Evolutionary conservation across 2,329 filamentous ascomycete species (phyloP).

Genomic region (Cladophialophora bantiana): DNA sequence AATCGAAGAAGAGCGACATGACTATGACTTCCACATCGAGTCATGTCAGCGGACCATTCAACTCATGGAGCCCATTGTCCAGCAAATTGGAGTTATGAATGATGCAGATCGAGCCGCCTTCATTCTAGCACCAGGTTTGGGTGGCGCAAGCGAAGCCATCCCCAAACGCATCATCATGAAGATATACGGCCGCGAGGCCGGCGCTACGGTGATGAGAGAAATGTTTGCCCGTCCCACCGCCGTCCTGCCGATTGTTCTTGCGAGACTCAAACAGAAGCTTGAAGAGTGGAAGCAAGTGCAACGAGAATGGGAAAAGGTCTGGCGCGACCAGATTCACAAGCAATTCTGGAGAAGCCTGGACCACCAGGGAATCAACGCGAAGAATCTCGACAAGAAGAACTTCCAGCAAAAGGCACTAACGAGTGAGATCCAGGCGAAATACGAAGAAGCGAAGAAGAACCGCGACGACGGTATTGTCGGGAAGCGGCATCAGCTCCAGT

Average conservation of each 20-base stretch:
- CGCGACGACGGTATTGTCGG: slow-evolving; percentile 67
- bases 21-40: slow-evolving; percentile 98
- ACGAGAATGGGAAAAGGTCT: slow-evolving; percentile 98
- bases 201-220: slow-evolving; percentile 83
- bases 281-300: slow-evolving; percentile 98
- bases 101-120: slow-evolving; percentile 76
- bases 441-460: slow-evolving; percentile 84
- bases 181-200: slow-evolving; percentile 85
- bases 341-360: slow-evolving; percentile 97
- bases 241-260: slow-evolving; percentile 86
- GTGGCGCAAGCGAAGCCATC: slow-evolving; percentile 93
- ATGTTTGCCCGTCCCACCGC: slow-evolving; percentile 84
- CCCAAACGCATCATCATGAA: slow-evolving; percentile 98
- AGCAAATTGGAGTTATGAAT: slow-evolving; percentile 83
- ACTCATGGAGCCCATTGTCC: slow-evolving; percentile 90
- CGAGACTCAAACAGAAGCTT: slow-evolving; percentile 90
- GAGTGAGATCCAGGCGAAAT: slow-evolving; percentile 87
- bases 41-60: slow-evolving; percentile 94
- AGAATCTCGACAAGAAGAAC: slow-evolving; percentile 86
- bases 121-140: slow-evolving; percentile 80
- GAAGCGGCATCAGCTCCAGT: slow-evolving; percentile 75
- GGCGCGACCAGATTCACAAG: slow-evolving; percentile 92
- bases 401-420: slow-evolving; percentile 90
- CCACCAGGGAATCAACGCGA: slow-evolving; percentile 91
- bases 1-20: slow-evolving; percentile 97